A percentile compares a stretch with the other conserved stretches of the same genome.
phyloP scores from a whole-genome alignment of 192 early-diverging fungal genomes.

The Backusella tarrabulga region DNA sequence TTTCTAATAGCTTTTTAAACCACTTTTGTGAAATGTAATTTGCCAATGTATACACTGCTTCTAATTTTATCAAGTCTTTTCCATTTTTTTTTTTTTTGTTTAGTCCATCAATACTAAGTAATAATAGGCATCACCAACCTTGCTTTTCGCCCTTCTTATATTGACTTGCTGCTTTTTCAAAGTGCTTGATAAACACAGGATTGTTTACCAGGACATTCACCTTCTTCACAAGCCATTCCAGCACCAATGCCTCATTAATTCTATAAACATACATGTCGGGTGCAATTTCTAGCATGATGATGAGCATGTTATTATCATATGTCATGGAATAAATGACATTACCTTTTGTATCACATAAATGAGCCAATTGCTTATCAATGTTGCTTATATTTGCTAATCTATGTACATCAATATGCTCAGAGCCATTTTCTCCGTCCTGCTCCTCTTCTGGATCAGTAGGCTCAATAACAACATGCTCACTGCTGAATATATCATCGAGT shows the following conservation, averaged over 20 bases:
- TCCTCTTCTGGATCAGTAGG: neutral
- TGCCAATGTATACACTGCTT: slow-evolving; percentile 3
- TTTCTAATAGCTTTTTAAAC: slow-evolving; percentile 7
- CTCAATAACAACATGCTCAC: neutral
- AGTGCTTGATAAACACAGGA: neutral
- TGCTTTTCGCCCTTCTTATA: neutral
- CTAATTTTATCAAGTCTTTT: neutral
- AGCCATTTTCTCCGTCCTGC: neutral
- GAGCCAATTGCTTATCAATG: neutral
- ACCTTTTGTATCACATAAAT: slow-evolving; percentile 18
- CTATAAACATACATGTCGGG: slow-evolving; percentile 4
- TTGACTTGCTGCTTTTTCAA: neutral
- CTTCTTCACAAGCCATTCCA: slow-evolving; percentile 10
- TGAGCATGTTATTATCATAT: neutral
- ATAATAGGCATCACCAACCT: neutral
- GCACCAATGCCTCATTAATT: neutral
- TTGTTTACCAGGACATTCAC: neutral
- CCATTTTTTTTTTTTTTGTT: neutral
- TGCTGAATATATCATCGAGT: slow-evolving; percentile 16
- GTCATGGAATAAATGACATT: too few species aligned
- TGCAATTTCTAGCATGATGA: neutral
- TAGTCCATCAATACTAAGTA: neutral
- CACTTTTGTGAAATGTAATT: slow-evolving; percentile 10
- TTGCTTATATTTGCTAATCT: neutral
- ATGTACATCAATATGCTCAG: neutral